A percentile compares a stretch with the other conserved stretches of the same genome.
Evolutionary conservation across 345 rosid genomes (phyloP).

Genomic region (Moringa oleifera): DNA sequence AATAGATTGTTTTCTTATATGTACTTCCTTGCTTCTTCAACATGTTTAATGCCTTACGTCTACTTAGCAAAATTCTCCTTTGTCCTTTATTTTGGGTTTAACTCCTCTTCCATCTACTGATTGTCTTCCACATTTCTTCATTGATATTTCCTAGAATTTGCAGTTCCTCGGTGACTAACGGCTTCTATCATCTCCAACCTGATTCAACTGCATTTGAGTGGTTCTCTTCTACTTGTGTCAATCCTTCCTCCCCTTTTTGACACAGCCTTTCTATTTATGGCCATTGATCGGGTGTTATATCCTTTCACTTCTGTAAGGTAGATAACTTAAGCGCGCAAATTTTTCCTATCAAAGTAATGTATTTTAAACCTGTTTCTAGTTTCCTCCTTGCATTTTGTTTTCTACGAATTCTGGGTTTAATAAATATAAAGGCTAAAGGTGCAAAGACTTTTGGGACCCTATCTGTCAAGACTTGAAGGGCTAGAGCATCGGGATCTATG

Average conservation of each 20-base stretch:
- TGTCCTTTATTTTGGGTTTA: background rate
- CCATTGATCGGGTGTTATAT: too few species aligned
- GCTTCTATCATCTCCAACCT: slow-evolving; percentile 18
- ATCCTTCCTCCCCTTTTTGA: slow-evolving; percentile 9
- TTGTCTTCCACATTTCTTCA: slow-evolving; percentile 22
- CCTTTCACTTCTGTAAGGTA: too few species aligned
- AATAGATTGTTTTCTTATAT: background rate
- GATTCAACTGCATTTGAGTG: slow-evolving; percentile 16
- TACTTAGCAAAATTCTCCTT: background rate
- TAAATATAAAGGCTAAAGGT: too few species aligned
- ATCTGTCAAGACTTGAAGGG: too few species aligned
- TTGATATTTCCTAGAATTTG: slow-evolving; percentile 50
- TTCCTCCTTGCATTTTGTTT: too few species aligned
- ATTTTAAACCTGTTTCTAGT: background rate
- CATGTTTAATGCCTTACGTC: slow-evolving; percentile 8
- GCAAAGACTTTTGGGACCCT: too few species aligned
- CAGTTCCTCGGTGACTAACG: slow-evolving; percentile 68
- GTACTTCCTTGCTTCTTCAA: slow-evolving; percentile 4
- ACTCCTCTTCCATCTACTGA: slow-evolving; percentile 23
- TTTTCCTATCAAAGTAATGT: background rate
- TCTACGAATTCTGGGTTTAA: too few species aligned
- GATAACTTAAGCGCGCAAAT: background rate
- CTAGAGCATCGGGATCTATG: too few species aligned
- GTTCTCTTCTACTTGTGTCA: background rate
- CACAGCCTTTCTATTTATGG: too few species aligned